phyloP scores from a whole-genome alignment of 768 basidiomycete species.

The Naematelia encephala region DNA sequence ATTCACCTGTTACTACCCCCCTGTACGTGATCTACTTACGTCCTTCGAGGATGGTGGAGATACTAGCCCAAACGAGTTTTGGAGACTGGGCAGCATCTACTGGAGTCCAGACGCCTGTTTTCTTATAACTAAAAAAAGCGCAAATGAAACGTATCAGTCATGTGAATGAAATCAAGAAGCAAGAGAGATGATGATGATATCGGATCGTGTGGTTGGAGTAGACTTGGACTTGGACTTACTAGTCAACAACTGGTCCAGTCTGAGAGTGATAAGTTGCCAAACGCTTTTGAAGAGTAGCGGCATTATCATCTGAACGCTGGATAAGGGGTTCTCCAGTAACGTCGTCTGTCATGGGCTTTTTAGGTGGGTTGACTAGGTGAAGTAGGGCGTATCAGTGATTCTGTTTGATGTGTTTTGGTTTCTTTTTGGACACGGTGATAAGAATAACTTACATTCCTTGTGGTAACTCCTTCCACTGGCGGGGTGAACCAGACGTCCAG shows the following conservation, averaged over 20 bases:
- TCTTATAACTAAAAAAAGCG: constrained; percentile 72
- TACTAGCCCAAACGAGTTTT: constrained; percentile 70
- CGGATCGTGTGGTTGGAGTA: no score
- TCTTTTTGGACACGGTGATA: not conserved
- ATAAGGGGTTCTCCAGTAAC: constrained; percentile 91
- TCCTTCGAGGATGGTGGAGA: constrained; percentile 35
- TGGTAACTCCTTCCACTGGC: constrained; percentile 89
- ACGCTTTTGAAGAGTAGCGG: constrained; percentile 87
- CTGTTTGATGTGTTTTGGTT: no score
- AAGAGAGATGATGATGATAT: no score
- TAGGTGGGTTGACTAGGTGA: constrained; percentile 73
- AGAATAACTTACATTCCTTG: constrained; percentile 71
- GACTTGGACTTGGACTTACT: constrained; percentile 52
- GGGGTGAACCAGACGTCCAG: constrained; percentile 89
- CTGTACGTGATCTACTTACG: not conserved
- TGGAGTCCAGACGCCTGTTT: constrained; percentile 80
- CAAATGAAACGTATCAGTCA: not conserved
- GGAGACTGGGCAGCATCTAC: constrained; percentile 95
- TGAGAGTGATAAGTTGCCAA: constrained; percentile 84
- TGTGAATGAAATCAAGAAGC: not conserved
- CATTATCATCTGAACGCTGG: constrained; percentile 97
- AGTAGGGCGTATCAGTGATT: not conserved
- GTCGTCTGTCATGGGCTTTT: constrained; percentile 92
- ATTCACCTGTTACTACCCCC: not conserved
- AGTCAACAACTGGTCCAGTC: constrained; percentile 92